Base-by-base conservation (phyloP, 441 rosid species). In the Gossypium schwendimanii region DNA sequence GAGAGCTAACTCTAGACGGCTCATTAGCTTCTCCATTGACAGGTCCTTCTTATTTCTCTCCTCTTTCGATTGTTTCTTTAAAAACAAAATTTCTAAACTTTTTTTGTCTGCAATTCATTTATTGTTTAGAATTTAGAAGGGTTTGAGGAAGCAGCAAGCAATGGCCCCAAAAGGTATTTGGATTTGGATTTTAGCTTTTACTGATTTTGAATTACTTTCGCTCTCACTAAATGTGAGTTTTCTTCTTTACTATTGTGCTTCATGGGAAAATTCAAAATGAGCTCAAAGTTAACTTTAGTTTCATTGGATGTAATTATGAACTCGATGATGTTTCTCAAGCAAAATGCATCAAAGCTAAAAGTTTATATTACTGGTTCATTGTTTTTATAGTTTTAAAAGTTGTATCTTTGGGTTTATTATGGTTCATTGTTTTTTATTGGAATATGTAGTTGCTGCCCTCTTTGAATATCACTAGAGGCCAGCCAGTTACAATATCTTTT, bases 131-230 rank as follows among this genome's bases (percentile, higher is more conserved):
- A 1, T 33, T 33, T 33, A 33, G 39, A 33, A 33, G 39, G 39
- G 0, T 33, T 33, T 33, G 26, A 52, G 69, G 65, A 47, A n/a
- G 39, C 39, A 14, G 67, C 64, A 52, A 78, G 15, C 78, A 78
- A 85, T 83, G 88, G 84, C 87, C 10, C 84, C 84, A 15, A 87
- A 85, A 81, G 88, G 90, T 83, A 78, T 6, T 14, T 47, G 8
- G 17, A 59, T 59, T 14, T 59, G 50, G 39, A 59, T 15, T 45
- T 69, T 9, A 3, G 10, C 53, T 12, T 44, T 23, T 15, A 1
- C 18, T 10, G 36, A 6, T 24, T 70, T 26, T 2, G 9, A 15
- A 21, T 3, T 67, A 0, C 11, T 33, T 17, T 2, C 14, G 6
- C 41, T 24, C 4, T 45, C 17, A 4, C 2, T 23, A 23, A 14